Evolutionary conservation across 345 rosid species (phyloP), one percentile per base, ranked within the genome.

Genomic region (Brassica carinata): DNA sequence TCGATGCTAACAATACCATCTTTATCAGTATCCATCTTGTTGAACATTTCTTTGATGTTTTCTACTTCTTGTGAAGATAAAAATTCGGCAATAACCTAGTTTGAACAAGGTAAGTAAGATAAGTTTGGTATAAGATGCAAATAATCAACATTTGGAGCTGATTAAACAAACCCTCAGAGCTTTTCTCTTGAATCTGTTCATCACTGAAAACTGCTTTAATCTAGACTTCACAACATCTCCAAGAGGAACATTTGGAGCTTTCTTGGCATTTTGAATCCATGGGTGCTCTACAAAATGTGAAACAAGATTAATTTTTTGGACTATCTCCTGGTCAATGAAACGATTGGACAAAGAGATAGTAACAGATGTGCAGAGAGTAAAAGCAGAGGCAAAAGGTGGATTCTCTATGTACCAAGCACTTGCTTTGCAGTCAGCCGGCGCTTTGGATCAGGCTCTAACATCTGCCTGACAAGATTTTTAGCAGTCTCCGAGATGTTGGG

Each of bases 171-270:
- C 99, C 97, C 98, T 88, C 57, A 96, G 86, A 33, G 97, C 98
- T 91, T 96, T 94, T 88, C 99, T 94, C 88, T 96, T 96, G 90
- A 96, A 96, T 89, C 98, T 88, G 89, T 96, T 96, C 99, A 94
- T 96, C 93, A 94, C 89, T 26, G 99, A 96, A 84, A 96, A 96
- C 74, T 96, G 99, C 86, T 94, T 94, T 40, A 96, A 90, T 83
- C 99, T 90, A 51, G 99, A 87, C 85, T 89, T 96, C 77, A 96
- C 99, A 82, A 90, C 98, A 87, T 96, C 99, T 62, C 99, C 99
- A 72, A 94, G 99, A 81, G 96, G 96, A 72, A 91, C 90, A 86
- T 96, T 91, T 43, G 99, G 93, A 81, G 97, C 98, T 77, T 94
- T 96, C 85, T 90, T 96, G 43, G 99, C 99, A 84, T 96, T 96